Base-by-base conservation (phyloP, 495 filamentous ascomycete genomes). In the Corynascus novoguineensis region DNA sequence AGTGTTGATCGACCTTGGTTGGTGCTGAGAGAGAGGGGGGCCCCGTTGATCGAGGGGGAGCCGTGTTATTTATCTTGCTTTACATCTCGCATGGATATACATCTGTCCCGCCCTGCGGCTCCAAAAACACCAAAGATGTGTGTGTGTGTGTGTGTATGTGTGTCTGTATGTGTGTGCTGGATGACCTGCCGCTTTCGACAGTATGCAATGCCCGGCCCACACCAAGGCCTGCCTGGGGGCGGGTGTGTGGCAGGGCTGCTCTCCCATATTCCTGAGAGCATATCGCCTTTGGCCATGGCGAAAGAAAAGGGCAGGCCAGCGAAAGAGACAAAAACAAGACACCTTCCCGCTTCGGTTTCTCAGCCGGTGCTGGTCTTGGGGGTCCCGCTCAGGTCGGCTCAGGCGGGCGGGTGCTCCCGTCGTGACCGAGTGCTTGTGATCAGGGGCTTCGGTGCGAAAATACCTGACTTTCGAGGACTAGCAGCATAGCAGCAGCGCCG, bases 261-360 rank as follows among this genome's bases (percentile, higher is more conserved):
- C 34, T 37, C 48, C n/a, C n/a, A n/a, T n/a, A n/a, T n/a, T n/a
- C n/a, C n/a, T n/a, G n/a, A n/a, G n/a, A n/a, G n/a, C n/a, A n/a
- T n/a, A n/a, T n/a, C n/a, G n/a, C 29, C 38, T 57, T 54, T 55
- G 54, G 29, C 53, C 15, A 55, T 44, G 45, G 42, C 40, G 48
- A 47, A 44, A n/a, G 27, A 53, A 49, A 46, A 51, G 8, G 47
- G 53, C 52, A 61, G 58, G 59, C 56, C 44, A n/a, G n/a, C n/a
- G n/a, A n/a, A n/a, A n/a, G n/a, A n/a, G n/a, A n/a, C n/a, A 15
- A 53, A 34, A 19, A n/a, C 31, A 35, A 55, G 19, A 59, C 64
- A 68, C 66, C 66, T 68, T 66, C 66, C 62, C 32, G 32, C 47
- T 68, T 68, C 37, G 63, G 63, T 21, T 19, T 29, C 22, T 59